phyloP scores from a whole-genome alignment of 345 rosid species.

The Dovyalis caffra region DNA sequence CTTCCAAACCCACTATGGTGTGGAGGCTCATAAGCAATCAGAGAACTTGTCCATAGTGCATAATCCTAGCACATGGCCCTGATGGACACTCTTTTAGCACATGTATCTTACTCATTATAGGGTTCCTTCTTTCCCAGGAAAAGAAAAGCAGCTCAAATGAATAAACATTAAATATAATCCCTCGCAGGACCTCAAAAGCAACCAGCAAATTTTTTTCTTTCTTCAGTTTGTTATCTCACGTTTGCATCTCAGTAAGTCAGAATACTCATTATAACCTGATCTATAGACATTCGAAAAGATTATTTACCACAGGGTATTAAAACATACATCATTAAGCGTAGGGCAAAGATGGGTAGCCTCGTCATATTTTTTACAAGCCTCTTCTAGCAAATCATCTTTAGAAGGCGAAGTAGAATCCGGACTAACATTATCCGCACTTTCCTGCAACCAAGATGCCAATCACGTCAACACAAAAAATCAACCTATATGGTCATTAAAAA shows the following conservation, averaged over 20 bases:
- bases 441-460: slow-evolving; percentile 51
- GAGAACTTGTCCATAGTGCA: not conserved
- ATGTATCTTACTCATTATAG: not conserved
- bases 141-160: not conserved
- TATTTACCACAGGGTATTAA: not conserved
- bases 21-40: not conserved
- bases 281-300: slow-evolving; percentile 12
- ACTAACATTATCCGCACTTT: slow-evolving; percentile 93
- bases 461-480: not conserved
- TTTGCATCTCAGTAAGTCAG: slow-evolving; percentile 1
- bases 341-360: slow-evolving; percentile 94
- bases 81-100: not conserved
- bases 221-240: not conserved
- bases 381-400: slow-evolving; percentile 93
- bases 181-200: not conserved
- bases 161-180: slow-evolving; percentile 1
- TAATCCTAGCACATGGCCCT: not conserved
- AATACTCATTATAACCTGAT: slow-evolving; percentile 6
- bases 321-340: slow-evolving; percentile 87
- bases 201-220: not conserved
- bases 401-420: slow-evolving; percentile 91
- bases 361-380: slow-evolving; percentile 94
- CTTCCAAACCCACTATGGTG: not conserved
- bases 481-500: no score
- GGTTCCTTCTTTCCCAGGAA: not conserved